Evolutionary conservation across 345 rosid species (phyloP), one percentile per base, ranked within the genome.

Genomic region (Gossypium australe): DNA sequence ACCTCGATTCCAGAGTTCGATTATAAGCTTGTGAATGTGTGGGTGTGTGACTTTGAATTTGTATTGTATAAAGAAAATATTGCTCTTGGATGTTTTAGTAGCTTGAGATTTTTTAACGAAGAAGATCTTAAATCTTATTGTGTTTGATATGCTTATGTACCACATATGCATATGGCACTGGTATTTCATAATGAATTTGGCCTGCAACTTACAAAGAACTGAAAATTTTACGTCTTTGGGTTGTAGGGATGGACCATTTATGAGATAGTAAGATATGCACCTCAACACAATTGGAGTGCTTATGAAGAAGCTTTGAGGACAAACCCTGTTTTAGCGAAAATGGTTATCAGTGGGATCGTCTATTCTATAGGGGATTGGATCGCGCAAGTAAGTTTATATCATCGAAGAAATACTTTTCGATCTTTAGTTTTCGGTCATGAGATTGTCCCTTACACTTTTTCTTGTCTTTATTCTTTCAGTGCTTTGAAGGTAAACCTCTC

Each of bases 301-400:
- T 94, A 94, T 56, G 98, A 94, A 84, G 98, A 91, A 84, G 97
- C 94, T 56, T 78, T 94, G 55, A 91, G 85, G 85, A 71, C 77
- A 61, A 91, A 92, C 65, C 98, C 98, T 0, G 93, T 94, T 80
- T 80, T 92, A 25, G 98, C 98, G 0, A 94, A 94, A 87, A 94
- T 94, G 98, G 80, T 85, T 20, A 94, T 94, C 24, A 92, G 98
- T 77, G 98, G 98, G 75, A 90, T 89, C 77, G 97, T 94, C 2
- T 94, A 92, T 70, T 92, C 97, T 18, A 17, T 92, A 14, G 98
- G 99, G 59, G 99, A 94, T 78, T 94, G 99, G 99, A 91, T 94
- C 69, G 98, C 98, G 20, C 98, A 92, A 97, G 97, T 90, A 60
- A 48, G 84, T 73, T 47, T 17, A 47, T 78, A n/a, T 41, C 69